These are phyloP conservation scores for Scedosporium minutisporum DNA, from an alignment of 2,329 filamentous ascomycete species.

Conservation along the genomic window DNA sequence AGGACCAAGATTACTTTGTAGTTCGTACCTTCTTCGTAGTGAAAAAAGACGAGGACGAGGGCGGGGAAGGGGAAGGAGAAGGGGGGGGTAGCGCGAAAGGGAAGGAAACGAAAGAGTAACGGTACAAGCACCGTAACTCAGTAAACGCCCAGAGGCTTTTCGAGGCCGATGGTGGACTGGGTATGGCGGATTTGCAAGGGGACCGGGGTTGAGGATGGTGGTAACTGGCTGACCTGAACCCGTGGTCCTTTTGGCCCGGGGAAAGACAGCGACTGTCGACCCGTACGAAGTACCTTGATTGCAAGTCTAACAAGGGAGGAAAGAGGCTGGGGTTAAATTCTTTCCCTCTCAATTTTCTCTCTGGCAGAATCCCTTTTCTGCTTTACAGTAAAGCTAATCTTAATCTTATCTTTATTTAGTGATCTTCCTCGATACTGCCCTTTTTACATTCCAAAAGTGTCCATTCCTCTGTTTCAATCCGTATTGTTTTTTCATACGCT, in stretches of 20 bases:
- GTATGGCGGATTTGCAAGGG: conserved; percentile 3
- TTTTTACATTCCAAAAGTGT: not conserved
- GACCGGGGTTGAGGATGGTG: conserved; percentile 1
- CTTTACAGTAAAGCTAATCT: not conserved
- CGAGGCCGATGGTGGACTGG: not conserved
- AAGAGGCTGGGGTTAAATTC: not conserved
- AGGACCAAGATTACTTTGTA: not conserved
- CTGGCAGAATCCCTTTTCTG: not conserved
- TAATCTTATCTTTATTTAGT: not conserved
- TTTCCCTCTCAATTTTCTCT: not conserved
- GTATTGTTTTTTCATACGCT: not conserved
- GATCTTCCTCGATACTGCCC: not conserved
- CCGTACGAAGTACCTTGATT: conserved; percentile 1
- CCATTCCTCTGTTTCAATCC: not conserved
- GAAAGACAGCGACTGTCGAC: not conserved
- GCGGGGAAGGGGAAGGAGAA: not conserved
- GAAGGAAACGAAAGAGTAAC: not conserved
- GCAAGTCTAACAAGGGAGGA: not conserved
- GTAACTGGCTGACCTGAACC: conserved; percentile 4
- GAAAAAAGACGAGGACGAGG: not conserved
- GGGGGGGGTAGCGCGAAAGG: not conserved
- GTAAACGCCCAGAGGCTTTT: not conserved
- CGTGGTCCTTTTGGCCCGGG: conserved; percentile 6
- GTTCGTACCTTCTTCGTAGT: too few relatives aligned
- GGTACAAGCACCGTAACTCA: conserved; percentile 3